A percentile compares a stretch with the other conserved stretches of the same genome.
These are phyloP conservation scores for Murraya paniculata DNA, from an alignment of 345 rosid species.

Conservation along the genomic window DNA sequence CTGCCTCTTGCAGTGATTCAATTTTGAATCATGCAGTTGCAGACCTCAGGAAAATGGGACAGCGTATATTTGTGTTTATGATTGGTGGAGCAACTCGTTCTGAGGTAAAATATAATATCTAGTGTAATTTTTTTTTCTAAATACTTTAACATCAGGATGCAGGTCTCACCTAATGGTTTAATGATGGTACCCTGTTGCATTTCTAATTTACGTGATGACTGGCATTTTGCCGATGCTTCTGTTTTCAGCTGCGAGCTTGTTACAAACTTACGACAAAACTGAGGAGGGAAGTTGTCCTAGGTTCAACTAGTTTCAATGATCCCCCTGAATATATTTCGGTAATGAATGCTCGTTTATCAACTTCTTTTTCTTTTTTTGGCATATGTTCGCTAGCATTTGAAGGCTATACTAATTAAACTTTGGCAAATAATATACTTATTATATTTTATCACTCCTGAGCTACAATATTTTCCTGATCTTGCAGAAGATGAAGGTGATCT, in stretches of 20 bases:
- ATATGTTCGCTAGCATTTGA: too few relatives aligned
- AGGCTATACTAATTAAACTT: too few relatives aligned
- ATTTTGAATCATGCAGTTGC: slow-evolving; percentile 42
- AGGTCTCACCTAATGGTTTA: slow-evolving; percentile 3
- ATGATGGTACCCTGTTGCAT: neutral
- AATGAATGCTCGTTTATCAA: slow-evolving; percentile 10
- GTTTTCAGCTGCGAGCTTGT: slow-evolving; percentile 74
- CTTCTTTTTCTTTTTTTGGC: neutral
- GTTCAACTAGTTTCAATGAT: slow-evolving; percentile 76
- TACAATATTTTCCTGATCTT: neutral
- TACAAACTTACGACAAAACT: slow-evolving; percentile 83
- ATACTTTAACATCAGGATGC: neutral
- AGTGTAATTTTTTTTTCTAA: neutral
- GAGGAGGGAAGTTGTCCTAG: slow-evolving; percentile 84
- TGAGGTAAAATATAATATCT: slow-evolving; percentile 51
- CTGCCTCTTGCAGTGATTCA: slow-evolving; percentile 56
- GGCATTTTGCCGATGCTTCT: neutral
- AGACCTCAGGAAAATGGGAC: slow-evolving; percentile 78
- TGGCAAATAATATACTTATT: too few relatives aligned
- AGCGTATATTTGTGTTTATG: slow-evolving; percentile 79
- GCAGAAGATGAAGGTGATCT: slow-evolving; percentile 70
- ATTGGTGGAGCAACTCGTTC: slow-evolving; percentile 96
- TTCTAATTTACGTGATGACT: slow-evolving; percentile 3
- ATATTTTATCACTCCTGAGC: neutral
- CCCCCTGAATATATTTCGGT: slow-evolving; percentile 79